These are phyloP conservation scores for Xylogone sp. DNA, from an alignment of 2,329 filamentous ascomycete genomes.

Conservation along the genomic window DNA sequence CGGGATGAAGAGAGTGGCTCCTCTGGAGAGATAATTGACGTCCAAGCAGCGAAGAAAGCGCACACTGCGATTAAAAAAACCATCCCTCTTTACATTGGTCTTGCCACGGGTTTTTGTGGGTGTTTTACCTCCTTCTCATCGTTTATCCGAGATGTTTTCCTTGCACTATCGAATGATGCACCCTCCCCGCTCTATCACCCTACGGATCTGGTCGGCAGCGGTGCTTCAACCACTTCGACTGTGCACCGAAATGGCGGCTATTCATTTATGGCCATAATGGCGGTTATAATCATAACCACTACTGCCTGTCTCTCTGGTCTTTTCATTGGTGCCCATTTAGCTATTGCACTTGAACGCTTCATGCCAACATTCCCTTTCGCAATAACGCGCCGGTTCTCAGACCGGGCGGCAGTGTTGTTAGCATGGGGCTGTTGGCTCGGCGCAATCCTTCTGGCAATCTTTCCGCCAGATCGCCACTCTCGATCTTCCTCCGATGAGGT, in stretches of 20 bases:
- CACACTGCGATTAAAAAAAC: conserved; percentile 72
- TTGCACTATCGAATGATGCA: conserved; percentile 74
- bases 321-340: conserved; percentile 70
- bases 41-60: conserved; percentile 48
- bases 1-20: conserved; percentile 35
- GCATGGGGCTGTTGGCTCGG: conserved; percentile 76
- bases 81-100: conserved; percentile 81
- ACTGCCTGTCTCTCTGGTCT: conserved; percentile 67
- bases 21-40: conserved; percentile 25
- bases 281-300: conserved; percentile 69
- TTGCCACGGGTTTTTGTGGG: conserved; percentile 84
- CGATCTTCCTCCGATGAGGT: conserved; percentile 35
- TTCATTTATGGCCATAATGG: conserved; percentile 76
- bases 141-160: conserved; percentile 76
- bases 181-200: conserved; percentile 42
- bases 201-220: conserved; percentile 29
- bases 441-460: conserved; percentile 66
- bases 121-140: conserved; percentile 88
- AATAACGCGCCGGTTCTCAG: conserved; percentile 56
- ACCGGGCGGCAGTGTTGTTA: conserved; percentile 60
- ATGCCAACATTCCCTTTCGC: conserved; percentile 58
- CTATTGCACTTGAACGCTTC: conserved; percentile 53
- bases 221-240: conserved; percentile 29
- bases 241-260: conserved; percentile 65
- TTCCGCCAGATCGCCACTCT: conserved; percentile 58